These are phyloP conservation scores for Setaria italica DNA, from an alignment of 202 grass and related monocot genomes.

Conservation along the genomic window DNA sequence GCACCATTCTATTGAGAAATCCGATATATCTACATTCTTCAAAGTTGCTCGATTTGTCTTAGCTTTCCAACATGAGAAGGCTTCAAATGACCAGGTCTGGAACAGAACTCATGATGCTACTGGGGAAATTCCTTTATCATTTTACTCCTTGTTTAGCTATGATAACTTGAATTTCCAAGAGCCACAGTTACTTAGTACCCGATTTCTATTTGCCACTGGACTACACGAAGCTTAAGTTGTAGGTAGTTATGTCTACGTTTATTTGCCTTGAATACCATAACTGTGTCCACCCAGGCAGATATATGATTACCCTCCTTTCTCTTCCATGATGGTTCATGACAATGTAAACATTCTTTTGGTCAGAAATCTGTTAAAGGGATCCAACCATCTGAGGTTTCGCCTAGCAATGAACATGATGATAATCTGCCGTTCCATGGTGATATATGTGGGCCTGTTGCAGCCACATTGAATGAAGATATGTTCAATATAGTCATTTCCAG, in stretches of 20 bases:
- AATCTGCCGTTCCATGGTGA: conserved; percentile 65
- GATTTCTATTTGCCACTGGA: conserved; percentile 21
- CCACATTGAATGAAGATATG: conserved; percentile 89
- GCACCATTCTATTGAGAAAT: conserved; percentile 72
- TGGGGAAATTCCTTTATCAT: neutral
- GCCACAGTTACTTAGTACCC: neutral
- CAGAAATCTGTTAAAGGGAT: conserved; percentile 61
- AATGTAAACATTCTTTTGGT: conserved; percentile 42
- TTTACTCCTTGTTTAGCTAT: conserved; percentile 1
- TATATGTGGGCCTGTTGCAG: conserved; percentile 90
- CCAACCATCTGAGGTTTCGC: conserved; percentile 55
- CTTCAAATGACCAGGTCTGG: conserved; percentile 74
- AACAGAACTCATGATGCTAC: conserved; percentile 38
- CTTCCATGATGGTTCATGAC: conserved; percentile 26
- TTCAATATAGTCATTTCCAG: conserved; percentile 86
- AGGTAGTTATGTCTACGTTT: conserved; percentile 10
- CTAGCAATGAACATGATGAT: conserved; percentile 45
- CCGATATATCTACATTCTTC: conserved; percentile 80
- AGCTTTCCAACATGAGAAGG: conserved; percentile 89
- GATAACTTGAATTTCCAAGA: conserved; percentile 29
- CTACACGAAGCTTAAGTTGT: conserved; percentile 24
- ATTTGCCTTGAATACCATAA: conserved; percentile 35
- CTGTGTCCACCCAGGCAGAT: conserved; percentile 17
- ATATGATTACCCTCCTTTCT: conserved; percentile 33
- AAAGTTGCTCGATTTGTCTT: conserved; percentile 84